phyloP scores from a whole-genome alignment of 192 early-diverging fungal genomes.

The Mortierella claussenii region DNA sequence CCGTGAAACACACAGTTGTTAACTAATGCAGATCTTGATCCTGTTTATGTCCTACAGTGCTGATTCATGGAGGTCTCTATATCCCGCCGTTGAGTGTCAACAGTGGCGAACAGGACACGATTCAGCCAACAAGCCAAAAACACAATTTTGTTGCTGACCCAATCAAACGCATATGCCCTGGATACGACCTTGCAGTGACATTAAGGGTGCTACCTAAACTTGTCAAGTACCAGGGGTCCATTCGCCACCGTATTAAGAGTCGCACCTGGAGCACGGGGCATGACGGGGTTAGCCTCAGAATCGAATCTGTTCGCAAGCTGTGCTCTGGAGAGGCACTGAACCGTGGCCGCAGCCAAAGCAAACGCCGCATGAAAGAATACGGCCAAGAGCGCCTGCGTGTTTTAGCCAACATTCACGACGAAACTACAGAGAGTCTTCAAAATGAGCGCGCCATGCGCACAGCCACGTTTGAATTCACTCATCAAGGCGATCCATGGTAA shows the following conservation, averaged over 20 bases:
- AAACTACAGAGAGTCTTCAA: conserved; percentile 41
- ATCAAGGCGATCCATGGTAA: conserved; percentile 68
- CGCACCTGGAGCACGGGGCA: conserved; percentile 77
- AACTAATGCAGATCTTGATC: too few relatives aligned
- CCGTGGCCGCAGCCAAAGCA: conserved; percentile 59
- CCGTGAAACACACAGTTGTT: too few relatives aligned
- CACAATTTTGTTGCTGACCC: conserved; percentile 38
- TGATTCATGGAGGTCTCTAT: conserved; percentile 55
- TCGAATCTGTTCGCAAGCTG: conserved; percentile 68
- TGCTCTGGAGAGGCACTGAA: conserved; percentile 53
- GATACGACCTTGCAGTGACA: conserved; percentile 75
- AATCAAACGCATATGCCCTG: conserved; percentile 51
- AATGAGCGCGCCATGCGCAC: conserved; percentile 43
- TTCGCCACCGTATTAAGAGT: conserved; percentile 65
- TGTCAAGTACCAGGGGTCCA: conserved; percentile 71
- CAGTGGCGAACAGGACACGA: conserved; percentile 19
- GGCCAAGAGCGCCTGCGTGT: conserved; percentile 45
- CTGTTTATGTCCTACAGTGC: conserved; percentile 59
- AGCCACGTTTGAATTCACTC: conserved; percentile 65
- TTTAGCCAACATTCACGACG: conserved; percentile 45
- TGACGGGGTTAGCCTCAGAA: conserved; percentile 77
- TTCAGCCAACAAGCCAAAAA: conserved; percentile 15
- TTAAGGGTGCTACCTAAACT: conserved; percentile 79
- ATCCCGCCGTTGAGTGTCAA: conserved; percentile 32
- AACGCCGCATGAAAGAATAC: conserved; percentile 49